Percentiles rank a stretch among this genome's conserved stretches.
Evolutionary conservation across 768 basidiomycete species (phyloP).

Genomic region (Boletus huronensis): DNA sequence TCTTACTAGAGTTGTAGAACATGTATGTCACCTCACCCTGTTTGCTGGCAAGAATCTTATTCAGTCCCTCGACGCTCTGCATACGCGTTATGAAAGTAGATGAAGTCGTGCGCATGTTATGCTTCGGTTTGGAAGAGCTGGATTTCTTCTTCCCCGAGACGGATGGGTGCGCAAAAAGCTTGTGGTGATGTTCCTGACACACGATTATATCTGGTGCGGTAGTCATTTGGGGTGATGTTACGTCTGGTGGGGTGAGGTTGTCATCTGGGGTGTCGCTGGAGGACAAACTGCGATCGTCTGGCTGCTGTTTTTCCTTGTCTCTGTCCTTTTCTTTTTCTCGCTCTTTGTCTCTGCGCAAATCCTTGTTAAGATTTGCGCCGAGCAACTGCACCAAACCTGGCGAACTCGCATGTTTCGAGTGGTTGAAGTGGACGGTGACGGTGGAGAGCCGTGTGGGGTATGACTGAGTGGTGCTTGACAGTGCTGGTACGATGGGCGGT

Average conservation of each 20-base stretch:
- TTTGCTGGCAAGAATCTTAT: constrained; percentile 66
- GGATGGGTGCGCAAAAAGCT: constrained; percentile 58
- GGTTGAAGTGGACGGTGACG: constrained; percentile 60
- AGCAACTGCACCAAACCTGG: constrained; percentile 70
- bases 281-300: constrained; percentile 71
- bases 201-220: constrained; percentile 32
- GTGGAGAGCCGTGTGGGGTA: constrained; percentile 65
- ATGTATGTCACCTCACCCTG: constrained; percentile 83
- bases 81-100: constrained; percentile 90
- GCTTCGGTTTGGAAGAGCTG: constrained; percentile 68
- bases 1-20: constrained; percentile 86
- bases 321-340: constrained; percentile 37
- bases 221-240: constrained; percentile 30
- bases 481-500: constrained; percentile 46
- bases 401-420: constrained; percentile 47
- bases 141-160: constrained; percentile 58
- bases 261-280: constrained; percentile 80
- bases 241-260: constrained; percentile 40
- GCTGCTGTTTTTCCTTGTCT: constrained; percentile 37
- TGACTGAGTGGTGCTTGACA: constrained; percentile 31
- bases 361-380: constrained; percentile 54
- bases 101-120: constrained; percentile 85
- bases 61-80: constrained; percentile 75
- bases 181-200: constrained; percentile 40
- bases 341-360: constrained; percentile 46